Conservation (phyloP, 106 monocot species). For the Platanthera guangdongensis region DNA sequence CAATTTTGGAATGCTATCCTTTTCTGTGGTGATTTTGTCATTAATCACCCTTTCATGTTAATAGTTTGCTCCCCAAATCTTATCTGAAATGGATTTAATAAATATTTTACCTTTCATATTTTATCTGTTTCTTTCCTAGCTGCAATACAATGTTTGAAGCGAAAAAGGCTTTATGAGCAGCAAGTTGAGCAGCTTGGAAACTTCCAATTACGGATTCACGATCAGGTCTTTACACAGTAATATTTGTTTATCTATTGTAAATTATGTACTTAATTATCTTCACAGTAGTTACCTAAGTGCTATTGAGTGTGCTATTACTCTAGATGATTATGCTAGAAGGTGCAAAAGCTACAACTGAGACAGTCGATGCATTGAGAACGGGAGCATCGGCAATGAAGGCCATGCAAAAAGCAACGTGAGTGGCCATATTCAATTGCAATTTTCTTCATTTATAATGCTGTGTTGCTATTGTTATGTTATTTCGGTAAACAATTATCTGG, state of each 20-base stretch:
- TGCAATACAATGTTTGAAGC: constrained; percentile 97
- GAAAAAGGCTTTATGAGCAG: constrained; percentile 85
- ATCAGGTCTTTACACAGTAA: constrained; percentile 47
- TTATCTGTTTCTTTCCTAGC: constrained; percentile 30
- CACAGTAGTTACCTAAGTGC: neutral
- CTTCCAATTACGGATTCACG: constrained; percentile 88
- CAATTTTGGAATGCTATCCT: neutral
- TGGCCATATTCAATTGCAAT: constrained; percentile 4
- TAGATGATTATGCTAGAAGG: constrained; percentile 96
- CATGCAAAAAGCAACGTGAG: constrained; percentile 87
- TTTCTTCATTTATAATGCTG: neutral
- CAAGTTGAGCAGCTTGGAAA: constrained; percentile 97
- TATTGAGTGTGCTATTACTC: constrained; percentile 4
- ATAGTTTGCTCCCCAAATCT: neutral
- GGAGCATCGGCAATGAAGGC: constrained; percentile 92
- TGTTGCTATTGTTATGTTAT: neutral
- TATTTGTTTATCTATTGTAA: neutral
- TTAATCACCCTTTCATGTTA: neutral
- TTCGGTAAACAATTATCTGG: neutral
- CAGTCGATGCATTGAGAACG: constrained; percentile 93
- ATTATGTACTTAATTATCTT: neutral
- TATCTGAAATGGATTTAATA: neutral
- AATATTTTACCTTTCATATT: neutral
- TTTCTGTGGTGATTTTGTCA: neutral
- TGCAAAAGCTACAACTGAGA: constrained; percentile 93